Evolutionary conservation across 2,329 filamentous ascomycete genomes (phyloP).

Genomic region (Aureobasidium uvarum): DNA sequence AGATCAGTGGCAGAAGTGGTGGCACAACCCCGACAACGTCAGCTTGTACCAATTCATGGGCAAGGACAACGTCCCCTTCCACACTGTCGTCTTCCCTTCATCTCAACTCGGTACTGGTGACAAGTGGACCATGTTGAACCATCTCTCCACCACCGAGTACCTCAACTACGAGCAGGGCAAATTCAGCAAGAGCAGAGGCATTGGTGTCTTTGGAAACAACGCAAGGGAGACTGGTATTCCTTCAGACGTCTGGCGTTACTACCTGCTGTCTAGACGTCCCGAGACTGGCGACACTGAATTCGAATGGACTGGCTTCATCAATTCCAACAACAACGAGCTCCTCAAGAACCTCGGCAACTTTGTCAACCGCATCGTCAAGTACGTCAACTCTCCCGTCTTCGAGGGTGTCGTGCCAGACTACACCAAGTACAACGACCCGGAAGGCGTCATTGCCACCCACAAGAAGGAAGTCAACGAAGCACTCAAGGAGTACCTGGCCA

Average conservation of each 20-base stretch:
- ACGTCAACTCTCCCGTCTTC: slow-evolving; percentile 69
- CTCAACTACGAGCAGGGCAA: slow-evolving; percentile 87
- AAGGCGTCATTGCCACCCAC: slow-evolving; percentile 40
- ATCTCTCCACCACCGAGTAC: slow-evolving; percentile 86
- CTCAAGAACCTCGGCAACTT: slow-evolving; percentile 67
- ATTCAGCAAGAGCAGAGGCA: slow-evolving; percentile 85
- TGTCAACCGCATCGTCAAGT: slow-evolving; percentile 60
- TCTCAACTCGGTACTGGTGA: slow-evolving; percentile 81
- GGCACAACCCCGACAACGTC: slow-evolving; percentile 85
- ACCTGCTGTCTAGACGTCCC: slow-evolving; percentile 79
- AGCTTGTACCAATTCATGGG: slow-evolving; percentile 94
- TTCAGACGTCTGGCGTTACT: slow-evolving; percentile 90
- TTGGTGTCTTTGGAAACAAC: slow-evolving; percentile 89
- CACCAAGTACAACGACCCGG: slow-evolving; percentile 31
- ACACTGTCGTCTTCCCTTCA: slow-evolving; percentile 87
- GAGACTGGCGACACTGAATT: slow-evolving; percentile 87
- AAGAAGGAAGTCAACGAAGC: slow-evolving; percentile 63
- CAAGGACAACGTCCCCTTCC: slow-evolving; percentile 85
- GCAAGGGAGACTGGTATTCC: slow-evolving; percentile 82
- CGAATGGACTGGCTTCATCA: slow-evolving; percentile 81
- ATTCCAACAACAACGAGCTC: slow-evolving; percentile 86
- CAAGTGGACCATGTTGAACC: slow-evolving; percentile 85
- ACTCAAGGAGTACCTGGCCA: slow-evolving; percentile 64
- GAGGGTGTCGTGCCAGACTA: slow-evolving; percentile 67
- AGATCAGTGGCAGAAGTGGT: slow-evolving; percentile 88